A percentile compares a stretch with the other conserved stretches of the same genome.
Conservation (phyloP, 768 basidiomycete species). For the Guyanaporus albipodus region DNA sequence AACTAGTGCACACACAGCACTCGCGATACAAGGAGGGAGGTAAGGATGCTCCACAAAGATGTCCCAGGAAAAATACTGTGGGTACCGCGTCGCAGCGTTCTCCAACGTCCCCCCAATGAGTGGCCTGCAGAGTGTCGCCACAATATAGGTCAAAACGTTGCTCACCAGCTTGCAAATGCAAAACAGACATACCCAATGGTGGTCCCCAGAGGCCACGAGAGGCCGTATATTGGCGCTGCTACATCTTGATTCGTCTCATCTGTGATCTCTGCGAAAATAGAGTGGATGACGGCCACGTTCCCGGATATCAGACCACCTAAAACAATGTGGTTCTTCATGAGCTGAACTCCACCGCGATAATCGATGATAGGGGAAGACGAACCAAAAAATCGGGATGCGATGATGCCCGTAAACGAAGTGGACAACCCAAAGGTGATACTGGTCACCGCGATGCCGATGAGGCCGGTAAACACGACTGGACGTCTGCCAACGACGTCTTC, state of each 20-base stretch:
- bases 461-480: slow-evolving; percentile 55
- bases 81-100: slow-evolving; percentile 8
- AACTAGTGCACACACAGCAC: slow-evolving; percentile 1
- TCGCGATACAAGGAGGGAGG: slow-evolving; percentile 2
- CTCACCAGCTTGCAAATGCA: too few species aligned
- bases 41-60: slow-evolving; percentile 8
- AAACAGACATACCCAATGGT: slow-evolving; percentile 44
- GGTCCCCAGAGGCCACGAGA: slow-evolving; percentile 54
- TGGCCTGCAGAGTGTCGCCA: slow-evolving; percentile 4
- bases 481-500: slow-evolving; percentile 56
- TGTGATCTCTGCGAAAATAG: slow-evolving; percentile 58
- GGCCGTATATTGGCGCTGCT: slow-evolving; percentile 55
- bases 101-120: slow-evolving; percentile 22
- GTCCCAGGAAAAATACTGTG: slow-evolving; percentile 6
- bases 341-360: not conserved
- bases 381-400: slow-evolving; percentile 53
- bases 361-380: slow-evolving; percentile 5
- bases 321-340: too few species aligned
- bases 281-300: slow-evolving; percentile 58
- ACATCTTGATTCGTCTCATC: slow-evolving; percentile 57
- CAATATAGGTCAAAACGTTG: not conserved
- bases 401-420: slow-evolving; percentile 41
- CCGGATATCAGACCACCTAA: slow-evolving; percentile 63
- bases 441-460: slow-evolving; percentile 46
- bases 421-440: slow-evolving; percentile 56